A percentile compares a stretch with the other conserved stretches of the same genome.
phyloP scores from a whole-genome alignment of 371 early-diverging fungal species.

The Mucor circinelloides region DNA sequence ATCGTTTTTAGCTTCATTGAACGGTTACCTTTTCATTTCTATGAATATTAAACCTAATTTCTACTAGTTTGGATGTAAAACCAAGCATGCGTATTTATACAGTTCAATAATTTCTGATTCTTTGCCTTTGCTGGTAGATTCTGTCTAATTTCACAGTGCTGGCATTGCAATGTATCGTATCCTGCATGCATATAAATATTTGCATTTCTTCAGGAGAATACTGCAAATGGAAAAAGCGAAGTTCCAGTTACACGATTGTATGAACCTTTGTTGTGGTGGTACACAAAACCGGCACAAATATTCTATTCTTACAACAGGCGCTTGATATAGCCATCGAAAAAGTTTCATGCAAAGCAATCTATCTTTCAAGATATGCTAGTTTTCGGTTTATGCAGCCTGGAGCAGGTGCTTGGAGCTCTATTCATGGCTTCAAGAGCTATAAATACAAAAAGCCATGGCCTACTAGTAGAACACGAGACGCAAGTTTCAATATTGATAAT shows the following conservation, averaged over 20 bases:
- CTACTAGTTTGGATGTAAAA: background rate
- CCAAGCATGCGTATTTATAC: background rate
- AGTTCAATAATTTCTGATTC: background rate
- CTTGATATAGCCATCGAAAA: background rate
- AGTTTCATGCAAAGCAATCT: background rate
- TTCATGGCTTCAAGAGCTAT: background rate
- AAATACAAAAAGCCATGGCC: background rate
- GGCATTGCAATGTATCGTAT: background rate
- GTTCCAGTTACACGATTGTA: background rate
- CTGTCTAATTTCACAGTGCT: background rate
- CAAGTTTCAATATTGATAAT: background rate
- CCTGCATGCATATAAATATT: background rate
- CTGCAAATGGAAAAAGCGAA: conserved; percentile 11
- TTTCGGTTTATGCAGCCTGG: no score
- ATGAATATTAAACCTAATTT: background rate
- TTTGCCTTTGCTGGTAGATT: background rate
- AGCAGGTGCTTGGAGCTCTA: background rate
- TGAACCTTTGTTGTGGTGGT: background rate
- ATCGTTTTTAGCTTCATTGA: background rate
- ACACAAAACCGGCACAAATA: background rate
- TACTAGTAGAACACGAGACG: background rate
- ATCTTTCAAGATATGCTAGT: background rate
- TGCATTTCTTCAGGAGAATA: background rate
- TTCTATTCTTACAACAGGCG: background rate
- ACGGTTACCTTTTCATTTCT: background rate